A percentile compares a stretch with the other conserved stretches of the same genome.
Evolutionary conservation across 2,329 filamentous ascomycete species (phyloP).

Genomic region (Graphilbum sp.): DNA sequence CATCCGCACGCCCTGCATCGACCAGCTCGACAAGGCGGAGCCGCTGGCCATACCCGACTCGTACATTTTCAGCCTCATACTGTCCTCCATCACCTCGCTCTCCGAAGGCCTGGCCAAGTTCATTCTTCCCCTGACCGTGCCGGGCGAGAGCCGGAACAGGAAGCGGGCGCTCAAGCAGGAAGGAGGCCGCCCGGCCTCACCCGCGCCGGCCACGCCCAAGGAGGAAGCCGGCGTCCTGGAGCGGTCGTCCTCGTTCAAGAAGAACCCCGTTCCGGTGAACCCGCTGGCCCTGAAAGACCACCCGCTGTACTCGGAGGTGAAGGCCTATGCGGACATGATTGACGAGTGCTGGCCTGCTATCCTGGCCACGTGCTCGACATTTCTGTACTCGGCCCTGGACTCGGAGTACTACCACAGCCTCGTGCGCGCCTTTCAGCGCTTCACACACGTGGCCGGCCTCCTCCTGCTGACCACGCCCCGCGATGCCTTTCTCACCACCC

Average conservation of each 20-base stretch:
- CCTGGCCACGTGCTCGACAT: slow-evolving; percentile 87
- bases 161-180: slow-evolving; percentile 31
- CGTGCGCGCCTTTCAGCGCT: slow-evolving; percentile 84
- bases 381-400: slow-evolving; percentile 80
- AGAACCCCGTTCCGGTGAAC: slow-evolving; percentile 67
- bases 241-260: slow-evolving; percentile 52
- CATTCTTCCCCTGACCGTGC: slow-evolving; percentile 77
- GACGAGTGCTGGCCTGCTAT: slow-evolving; percentile 93
- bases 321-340: slow-evolving; percentile 65
- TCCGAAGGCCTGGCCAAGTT: slow-evolving; percentile 90
- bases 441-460: slow-evolving; percentile 86
- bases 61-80: slow-evolving; percentile 77
- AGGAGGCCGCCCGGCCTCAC: slow-evolving; percentile 23
- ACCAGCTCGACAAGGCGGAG: slow-evolving; percentile 85
- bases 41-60: slow-evolving; percentile 74
- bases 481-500: slow-evolving; percentile 85
- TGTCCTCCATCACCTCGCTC: slow-evolving; percentile 77
- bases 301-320: slow-evolving; percentile 52
- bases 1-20: slow-evolving; percentile 73
- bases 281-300: slow-evolving; percentile 63
- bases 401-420: slow-evolving; percentile 86
- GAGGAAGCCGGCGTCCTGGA: slow-evolving; percentile 23
- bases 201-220: slow-evolving; percentile 17
- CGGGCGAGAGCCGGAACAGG: slow-evolving; percentile 44
- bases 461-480: slow-evolving; percentile 70